Base-by-base conservation (phyloP, 805 yeast species). In the Monosporozyma siamensis region DNA sequence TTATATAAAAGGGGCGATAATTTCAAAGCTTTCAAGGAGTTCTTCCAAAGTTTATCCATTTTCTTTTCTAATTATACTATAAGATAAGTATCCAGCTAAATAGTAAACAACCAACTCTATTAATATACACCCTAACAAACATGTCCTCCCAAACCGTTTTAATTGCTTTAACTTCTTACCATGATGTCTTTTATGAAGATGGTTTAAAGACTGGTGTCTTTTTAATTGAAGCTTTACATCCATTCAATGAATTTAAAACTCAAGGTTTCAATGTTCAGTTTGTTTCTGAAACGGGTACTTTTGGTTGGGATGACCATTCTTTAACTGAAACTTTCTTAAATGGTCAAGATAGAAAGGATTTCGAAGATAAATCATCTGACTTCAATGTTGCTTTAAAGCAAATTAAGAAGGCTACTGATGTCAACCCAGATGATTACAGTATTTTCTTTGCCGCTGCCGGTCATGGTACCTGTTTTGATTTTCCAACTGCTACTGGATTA, bases 391-490 rank as follows among this genome's bases (percentile, higher is more conserved):
- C 61, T 14, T 48, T 77, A 24, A 54, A 58, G 24, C 51, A 59
- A 12, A 55, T 72, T 51, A 72, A 72, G 61, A 69, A 67, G 46
- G 71, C 80, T 6, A 49, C 68, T 12, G 78, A 73, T 22, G 58
- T 77, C 38, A 57, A 72, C 41, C 58, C 79, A 10, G 55, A 57
- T 12, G 76, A 75, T 30, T 80, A 68, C 58, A 68, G 67, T 36
- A 67, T 77, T 46, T 70, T 78, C 56, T 78, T 65, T 50, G 82
- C 80, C 32, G 71, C 82, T 39, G 86, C 77, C 40, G 86, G 87
- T 30, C 86, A 80, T 53, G 86, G 75, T 24, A 65, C 80, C 23
- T 48, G 71, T 32, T 75, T 69, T 48, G 86, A 79, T 56, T 77
- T 67, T 59, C 80, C 80, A 36, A 63, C 56, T 3, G 80, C 81